Evolutionary conservation across 805 yeast genomes (phyloP), one percentile per base, ranked within the genome.

Genomic region (Candida insectalens): DNA sequence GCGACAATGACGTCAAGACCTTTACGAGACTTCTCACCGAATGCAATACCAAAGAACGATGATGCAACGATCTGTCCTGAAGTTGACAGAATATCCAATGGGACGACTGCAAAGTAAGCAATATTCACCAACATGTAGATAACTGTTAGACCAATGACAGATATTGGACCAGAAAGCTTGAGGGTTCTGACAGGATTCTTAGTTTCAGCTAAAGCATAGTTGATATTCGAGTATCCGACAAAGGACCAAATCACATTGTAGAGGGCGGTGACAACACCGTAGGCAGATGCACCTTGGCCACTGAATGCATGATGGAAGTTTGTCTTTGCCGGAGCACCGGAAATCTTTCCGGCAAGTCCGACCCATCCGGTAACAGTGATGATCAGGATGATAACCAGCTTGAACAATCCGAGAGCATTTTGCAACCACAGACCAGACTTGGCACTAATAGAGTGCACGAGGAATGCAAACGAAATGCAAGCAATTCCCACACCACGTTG

Each of bases 191-290:
- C 71, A 2, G 94, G 92, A 53, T 83, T 69, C 51, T 71, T 77
- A 35, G 77, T 75, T 59, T 83, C 94, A 47, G 87, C 83, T 31
- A 82, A 65, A 5, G 92, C 89, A 47, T 83, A 82, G 58, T 83
- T 82, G 34, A 79, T 88, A 50, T 83, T 83, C 26, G 88, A 77
- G 53, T 82, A 83, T 33, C 94, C 94, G 46, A 81, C 73, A 46
- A 74, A 83, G 2, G 89, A 79, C 89, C 89, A 83, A 49, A 83
- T 82, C 36, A 83, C 83, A 49, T 80, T 81, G 61, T 81, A 82
- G 36, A 83, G 64, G 5, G 92, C 87, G 45, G 76, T 77, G 37
- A 78, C 83, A 34, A 77, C 65, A 42, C 84, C 83, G 38, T 65
- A 8, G 14, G 27, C 34, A 3, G 34, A 23, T 5, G 19, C 34